phyloP scores from a whole-genome alignment of 78 protist species.

The Cavenderia fasciculata region DNA sequence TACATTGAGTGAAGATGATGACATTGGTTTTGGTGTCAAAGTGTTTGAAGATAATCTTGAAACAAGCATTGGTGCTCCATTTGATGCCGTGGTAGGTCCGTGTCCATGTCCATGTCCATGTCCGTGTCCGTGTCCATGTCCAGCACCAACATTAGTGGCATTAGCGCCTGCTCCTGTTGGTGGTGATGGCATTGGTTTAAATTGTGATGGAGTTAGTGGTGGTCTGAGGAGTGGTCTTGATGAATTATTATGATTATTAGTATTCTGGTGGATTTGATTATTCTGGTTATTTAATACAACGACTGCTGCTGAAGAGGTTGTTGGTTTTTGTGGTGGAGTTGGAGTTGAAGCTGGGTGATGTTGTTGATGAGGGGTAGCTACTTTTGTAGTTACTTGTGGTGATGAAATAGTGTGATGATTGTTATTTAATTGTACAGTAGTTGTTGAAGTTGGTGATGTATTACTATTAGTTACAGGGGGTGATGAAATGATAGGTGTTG shows the following conservation, averaged over 20 bases:
- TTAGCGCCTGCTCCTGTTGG: not conserved
- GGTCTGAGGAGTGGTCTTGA: not conserved
- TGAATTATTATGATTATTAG: not conserved
- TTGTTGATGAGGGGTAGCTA: not conserved
- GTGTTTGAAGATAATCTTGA: too few species aligned
- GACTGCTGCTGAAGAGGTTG: not conserved
- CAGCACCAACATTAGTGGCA: not conserved
- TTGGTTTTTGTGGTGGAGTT: not conserved
- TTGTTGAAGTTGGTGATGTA: not conserved
- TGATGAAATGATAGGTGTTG: not conserved
- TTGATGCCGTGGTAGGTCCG: too few species aligned
- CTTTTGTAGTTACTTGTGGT: not conserved
- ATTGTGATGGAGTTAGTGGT: not conserved
- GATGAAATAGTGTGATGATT: not conserved
- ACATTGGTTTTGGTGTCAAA: not conserved
- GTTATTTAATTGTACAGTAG: constrained; percentile 2
- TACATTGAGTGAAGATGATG: not conserved
- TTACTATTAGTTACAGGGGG: not conserved
- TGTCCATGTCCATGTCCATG: too few species aligned
- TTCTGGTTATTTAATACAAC: not conserved
- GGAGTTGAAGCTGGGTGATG: not conserved
- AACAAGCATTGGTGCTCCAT: too few species aligned
- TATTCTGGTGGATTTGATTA: not conserved
- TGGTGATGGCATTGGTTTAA: not conserved
- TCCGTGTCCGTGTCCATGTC: not conserved